These are phyloP conservation scores for Penicillium sp. DNA, from an alignment of 2,329 filamentous ascomycete genomes.

Conservation along the genomic window DNA sequence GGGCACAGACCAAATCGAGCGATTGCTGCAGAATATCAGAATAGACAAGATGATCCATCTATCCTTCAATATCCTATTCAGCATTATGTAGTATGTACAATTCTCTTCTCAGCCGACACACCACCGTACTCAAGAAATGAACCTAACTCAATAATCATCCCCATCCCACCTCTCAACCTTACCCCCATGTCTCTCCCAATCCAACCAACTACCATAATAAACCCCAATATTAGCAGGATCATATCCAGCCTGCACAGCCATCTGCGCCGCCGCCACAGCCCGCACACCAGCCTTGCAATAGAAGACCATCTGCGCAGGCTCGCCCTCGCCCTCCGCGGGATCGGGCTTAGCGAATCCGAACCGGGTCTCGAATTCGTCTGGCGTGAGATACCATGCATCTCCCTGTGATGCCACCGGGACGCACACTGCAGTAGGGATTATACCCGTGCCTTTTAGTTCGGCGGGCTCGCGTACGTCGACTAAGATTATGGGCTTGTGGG, in stretches of 20 bases:
- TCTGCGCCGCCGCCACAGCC: conserved; percentile 70
- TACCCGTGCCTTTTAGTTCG: conserved; percentile 46
- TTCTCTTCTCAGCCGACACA: not conserved
- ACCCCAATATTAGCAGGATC: conserved; percentile 57
- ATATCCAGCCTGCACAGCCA: conserved; percentile 79
- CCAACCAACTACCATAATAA: conserved; percentile 59
- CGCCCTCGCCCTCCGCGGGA: conserved; percentile 45
- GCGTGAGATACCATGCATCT: conserved; percentile 73
- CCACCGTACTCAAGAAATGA: not conserved
- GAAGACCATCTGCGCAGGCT: conserved; percentile 61
- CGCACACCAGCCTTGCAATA: conserved; percentile 93
- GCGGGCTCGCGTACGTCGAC: conserved; percentile 51
- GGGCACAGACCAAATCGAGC: not conserved
- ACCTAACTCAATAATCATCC: conserved; percentile 19
- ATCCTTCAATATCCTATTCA: not conserved
- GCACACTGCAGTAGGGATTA: conserved; percentile 78
- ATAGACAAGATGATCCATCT: not conserved
- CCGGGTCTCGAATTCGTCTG: conserved; percentile 77
- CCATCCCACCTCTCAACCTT: conserved; percentile 53
- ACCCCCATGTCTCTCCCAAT: conserved; percentile 77
- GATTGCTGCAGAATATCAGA: not conserved
- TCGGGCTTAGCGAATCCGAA: conserved; percentile 74
- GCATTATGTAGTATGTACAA: not conserved
- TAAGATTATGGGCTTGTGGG: conserved; percentile 36
- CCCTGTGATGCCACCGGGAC: conserved; percentile 75